Evolutionary conservation across 1,284 basidiomycete genomes (phyloP).

Genomic region (Tilletia indica): DNA sequence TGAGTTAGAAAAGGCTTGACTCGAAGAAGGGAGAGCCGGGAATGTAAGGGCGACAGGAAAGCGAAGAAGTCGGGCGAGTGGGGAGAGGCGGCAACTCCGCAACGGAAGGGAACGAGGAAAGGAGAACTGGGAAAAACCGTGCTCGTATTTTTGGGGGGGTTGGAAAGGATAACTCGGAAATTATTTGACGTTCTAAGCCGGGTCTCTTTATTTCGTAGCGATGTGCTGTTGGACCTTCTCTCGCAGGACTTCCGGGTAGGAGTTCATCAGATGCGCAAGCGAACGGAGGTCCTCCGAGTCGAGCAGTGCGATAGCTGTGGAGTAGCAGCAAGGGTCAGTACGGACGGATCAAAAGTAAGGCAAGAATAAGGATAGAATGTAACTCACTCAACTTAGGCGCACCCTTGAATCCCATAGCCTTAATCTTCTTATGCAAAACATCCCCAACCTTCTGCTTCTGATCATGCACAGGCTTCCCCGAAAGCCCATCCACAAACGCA

Average conservation of each 20-base stretch:
- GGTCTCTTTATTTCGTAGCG: not conserved
- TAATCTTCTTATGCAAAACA: slow-evolving; percentile 68
- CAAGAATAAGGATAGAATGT: slow-evolving; percentile 48
- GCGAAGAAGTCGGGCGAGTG: no score
- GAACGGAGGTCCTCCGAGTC: slow-evolving; percentile 79
- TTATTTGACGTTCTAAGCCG: not conserved
- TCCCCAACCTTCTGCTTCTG: slow-evolving; percentile 69
- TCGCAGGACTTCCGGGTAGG: slow-evolving; percentile 75
- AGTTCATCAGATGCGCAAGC: slow-evolving; percentile 80
- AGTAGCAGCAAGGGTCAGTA: not conserved
- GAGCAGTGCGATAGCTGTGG: slow-evolving; percentile 67
- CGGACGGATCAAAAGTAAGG: slow-evolving; percentile 66
- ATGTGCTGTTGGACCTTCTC: slow-evolving; percentile 58
- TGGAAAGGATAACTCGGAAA: not conserved
- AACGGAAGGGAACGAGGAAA: no score
- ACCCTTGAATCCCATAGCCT: slow-evolving; percentile 73
- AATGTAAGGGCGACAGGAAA: no score
- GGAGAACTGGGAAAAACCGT: no score
- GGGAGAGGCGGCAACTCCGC: no score
- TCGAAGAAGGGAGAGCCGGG: no score
- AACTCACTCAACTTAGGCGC: slow-evolving; percentile 63
- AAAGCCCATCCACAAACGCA: slow-evolving; percentile 71
- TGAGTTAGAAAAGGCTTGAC: no score
- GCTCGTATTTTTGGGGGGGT: slow-evolving; percentile 3
- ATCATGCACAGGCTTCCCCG: slow-evolving; percentile 65